Conservation (phyloP, 768 basidiomycete species). For the Rhizopogon salebrosus region DNA sequence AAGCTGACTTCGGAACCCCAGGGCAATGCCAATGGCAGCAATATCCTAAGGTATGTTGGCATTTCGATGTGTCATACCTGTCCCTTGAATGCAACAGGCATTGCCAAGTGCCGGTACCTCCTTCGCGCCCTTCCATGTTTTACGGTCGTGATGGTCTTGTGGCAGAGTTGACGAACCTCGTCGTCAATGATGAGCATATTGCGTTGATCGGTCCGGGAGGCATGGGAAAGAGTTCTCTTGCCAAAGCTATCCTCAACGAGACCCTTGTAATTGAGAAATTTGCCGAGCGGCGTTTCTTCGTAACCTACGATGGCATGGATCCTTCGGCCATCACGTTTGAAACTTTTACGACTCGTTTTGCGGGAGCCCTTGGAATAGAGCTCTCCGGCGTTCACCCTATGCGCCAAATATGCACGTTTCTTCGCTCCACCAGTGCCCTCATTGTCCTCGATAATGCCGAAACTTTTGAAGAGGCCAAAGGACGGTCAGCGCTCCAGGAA, state of each 20-base stretch:
- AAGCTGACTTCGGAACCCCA: not conserved
- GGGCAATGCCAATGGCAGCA: not conserved
- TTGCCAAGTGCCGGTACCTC: no score
- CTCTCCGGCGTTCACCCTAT: not conserved
- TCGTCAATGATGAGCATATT: not conserved
- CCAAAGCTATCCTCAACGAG: not conserved
- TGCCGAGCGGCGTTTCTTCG: not conserved
- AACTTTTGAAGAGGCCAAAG: not conserved
- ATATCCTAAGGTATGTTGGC: not conserved
- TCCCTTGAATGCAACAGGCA: not conserved
- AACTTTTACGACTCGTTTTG: not conserved
- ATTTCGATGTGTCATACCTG: no score
- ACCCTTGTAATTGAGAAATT: not conserved
- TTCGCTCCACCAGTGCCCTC: not conserved
- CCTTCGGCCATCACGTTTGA: not conserved
- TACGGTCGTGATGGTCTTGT: no score
- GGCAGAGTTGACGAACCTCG: not conserved
- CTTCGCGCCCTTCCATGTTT: no score
- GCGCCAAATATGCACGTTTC: not conserved
- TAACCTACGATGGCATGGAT: not conserved
- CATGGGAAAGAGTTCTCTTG: not conserved
- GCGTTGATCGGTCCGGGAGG: not conserved
- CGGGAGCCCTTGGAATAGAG: not conserved
- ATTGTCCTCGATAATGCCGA: conserved; percentile 1
- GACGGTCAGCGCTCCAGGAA: no score